phyloP scores from a whole-genome alignment of 2,329 filamentous ascomycete genomes.

The Curvularia sp. region DNA sequence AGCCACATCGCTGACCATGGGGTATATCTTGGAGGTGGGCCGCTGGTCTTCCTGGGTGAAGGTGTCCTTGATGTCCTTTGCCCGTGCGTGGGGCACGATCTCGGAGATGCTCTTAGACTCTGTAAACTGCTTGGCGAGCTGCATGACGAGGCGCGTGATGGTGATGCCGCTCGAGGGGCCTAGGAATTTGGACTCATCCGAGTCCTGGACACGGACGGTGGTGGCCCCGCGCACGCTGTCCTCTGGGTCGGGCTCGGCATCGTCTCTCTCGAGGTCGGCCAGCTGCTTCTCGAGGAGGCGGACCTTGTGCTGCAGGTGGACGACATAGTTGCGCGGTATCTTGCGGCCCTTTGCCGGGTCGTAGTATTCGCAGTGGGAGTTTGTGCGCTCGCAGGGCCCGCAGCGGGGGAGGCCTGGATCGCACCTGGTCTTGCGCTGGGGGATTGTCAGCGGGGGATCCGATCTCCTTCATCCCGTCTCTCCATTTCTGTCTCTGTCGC shows the following conservation, averaged over 20 bases:
- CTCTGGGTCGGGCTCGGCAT: constrained; percentile 74
- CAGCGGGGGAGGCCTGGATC: constrained; percentile 92
- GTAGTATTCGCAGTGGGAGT: constrained; percentile 92
- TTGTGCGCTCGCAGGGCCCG: constrained; percentile 88
- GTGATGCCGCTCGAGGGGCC: constrained; percentile 95
- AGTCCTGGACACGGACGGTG: constrained; percentile 81
- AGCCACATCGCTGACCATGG: constrained; percentile 84
- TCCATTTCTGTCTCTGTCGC: background rate
- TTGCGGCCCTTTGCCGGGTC: constrained; percentile 86
- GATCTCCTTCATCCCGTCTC: too few relatives aligned
- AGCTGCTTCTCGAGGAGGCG: constrained; percentile 82
- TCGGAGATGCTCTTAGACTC: constrained; percentile 91
- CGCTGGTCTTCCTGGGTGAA: constrained; percentile 69
- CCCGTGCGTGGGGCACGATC: constrained; percentile 78
- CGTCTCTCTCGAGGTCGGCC: constrained; percentile 76
- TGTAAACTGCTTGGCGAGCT: constrained; percentile 92
- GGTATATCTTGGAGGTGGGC: constrained; percentile 81
- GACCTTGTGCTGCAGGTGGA: constrained; percentile 87
- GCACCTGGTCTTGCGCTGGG: constrained; percentile 91
- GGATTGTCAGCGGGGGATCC: constrained; percentile 16
- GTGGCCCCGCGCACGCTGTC: constrained; percentile 87
- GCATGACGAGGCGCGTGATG: constrained; percentile 94
- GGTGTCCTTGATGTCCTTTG: constrained; percentile 73
- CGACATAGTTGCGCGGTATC: constrained; percentile 90
- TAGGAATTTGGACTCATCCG: constrained; percentile 87